Conservation (phyloP, 1,284 basidiomycete species). For the Anthracocystis setariae region DNA sequence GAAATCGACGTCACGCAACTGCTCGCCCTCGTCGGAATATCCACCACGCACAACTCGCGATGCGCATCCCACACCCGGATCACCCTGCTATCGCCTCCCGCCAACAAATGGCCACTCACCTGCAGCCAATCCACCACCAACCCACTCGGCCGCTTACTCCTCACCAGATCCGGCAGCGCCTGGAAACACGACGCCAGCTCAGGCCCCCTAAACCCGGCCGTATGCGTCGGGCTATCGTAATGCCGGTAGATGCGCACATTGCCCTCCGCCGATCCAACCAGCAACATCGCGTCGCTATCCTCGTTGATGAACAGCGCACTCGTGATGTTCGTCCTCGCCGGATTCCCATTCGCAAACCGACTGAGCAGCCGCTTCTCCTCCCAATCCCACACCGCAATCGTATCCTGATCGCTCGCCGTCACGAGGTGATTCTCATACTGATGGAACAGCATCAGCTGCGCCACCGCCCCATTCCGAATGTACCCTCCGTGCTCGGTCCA, state of each 20-base stretch:
- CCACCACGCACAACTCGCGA: conserved; percentile 83
- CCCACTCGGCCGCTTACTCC: conserved; percentile 79
- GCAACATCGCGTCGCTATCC: conserved; percentile 88
- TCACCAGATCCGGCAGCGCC: conserved; percentile 82
- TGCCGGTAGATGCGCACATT: conserved; percentile 90
- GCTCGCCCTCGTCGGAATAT: conserved; percentile 87
- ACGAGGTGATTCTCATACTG: conserved; percentile 90
- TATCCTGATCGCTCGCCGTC: conserved; percentile 84
- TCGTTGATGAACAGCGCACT: conserved; percentile 95
- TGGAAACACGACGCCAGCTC: conserved; percentile 92
- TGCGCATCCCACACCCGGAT: conserved; percentile 96
- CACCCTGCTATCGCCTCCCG: conserved; percentile 88
- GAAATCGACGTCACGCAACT: conserved; percentile 87
- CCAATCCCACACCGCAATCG: conserved; percentile 97
- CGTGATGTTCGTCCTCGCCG: conserved; percentile 83
- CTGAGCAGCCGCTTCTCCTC: conserved; percentile 79
- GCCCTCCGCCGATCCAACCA: conserved; percentile 88
- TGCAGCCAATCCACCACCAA: conserved; percentile 95
- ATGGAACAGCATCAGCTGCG: conserved; percentile 80
- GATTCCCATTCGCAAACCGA: conserved; percentile 89
- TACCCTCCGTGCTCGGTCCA: conserved; percentile 86
- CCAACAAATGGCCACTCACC: conserved; percentile 81
- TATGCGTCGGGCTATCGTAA: conserved; percentile 71
- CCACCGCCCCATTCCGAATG: conserved; percentile 72
- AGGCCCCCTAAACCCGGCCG: conserved; percentile 70